Conservation (phyloP, 805 yeast genomes). For the Teunomyces stri region DNA sequence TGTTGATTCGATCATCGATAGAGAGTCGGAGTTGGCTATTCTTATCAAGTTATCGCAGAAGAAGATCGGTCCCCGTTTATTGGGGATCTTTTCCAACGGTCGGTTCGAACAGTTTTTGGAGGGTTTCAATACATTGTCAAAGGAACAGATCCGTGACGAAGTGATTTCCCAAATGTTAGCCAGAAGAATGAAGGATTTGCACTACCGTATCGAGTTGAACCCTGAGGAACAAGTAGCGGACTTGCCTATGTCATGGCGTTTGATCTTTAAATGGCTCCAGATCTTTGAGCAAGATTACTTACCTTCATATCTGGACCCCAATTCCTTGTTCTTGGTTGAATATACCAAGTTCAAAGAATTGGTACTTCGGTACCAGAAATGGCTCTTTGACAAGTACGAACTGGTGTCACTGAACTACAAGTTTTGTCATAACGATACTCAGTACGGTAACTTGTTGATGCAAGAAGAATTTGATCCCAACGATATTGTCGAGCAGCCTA, state of each 20-base stretch:
- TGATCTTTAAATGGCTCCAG: slow-evolving; percentile 68
- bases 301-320: slow-evolving; percentile 30
- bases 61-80: slow-evolving; percentile 81
- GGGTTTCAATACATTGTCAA: slow-evolving; percentile 75
- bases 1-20: slow-evolving; percentile 80
- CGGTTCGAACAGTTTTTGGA: slow-evolving; percentile 90
- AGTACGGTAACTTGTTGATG: slow-evolving; percentile 87
- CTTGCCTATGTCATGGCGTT: slow-evolving; percentile 70
- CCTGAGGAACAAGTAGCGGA: slow-evolving; percentile 46
- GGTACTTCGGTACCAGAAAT: slow-evolving; percentile 54
- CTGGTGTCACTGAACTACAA: slow-evolving; percentile 51
- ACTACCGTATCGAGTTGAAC: slow-evolving; percentile 69
- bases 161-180: slow-evolving; percentile 82
- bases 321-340: slow-evolving; percentile 41
- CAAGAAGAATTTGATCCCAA: slow-evolving; percentile 52
- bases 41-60: slow-evolving; percentile 70
- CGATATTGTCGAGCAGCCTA: slow-evolving; percentile 24
- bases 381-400: slow-evolving; percentile 57
- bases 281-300: slow-evolving; percentile 44
- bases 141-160: slow-evolving; percentile 69
- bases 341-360: slow-evolving; percentile 50
- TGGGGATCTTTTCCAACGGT: slow-evolving; percentile 91
- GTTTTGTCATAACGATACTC: slow-evolving; percentile 96
- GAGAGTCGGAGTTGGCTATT: slow-evolving; percentile 73
- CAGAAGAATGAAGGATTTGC: slow-evolving; percentile 94